Evolutionary conservation across 176 grass and related monocot genomes (phyloP).

Genomic region (Metroxylon sagu): DNA sequence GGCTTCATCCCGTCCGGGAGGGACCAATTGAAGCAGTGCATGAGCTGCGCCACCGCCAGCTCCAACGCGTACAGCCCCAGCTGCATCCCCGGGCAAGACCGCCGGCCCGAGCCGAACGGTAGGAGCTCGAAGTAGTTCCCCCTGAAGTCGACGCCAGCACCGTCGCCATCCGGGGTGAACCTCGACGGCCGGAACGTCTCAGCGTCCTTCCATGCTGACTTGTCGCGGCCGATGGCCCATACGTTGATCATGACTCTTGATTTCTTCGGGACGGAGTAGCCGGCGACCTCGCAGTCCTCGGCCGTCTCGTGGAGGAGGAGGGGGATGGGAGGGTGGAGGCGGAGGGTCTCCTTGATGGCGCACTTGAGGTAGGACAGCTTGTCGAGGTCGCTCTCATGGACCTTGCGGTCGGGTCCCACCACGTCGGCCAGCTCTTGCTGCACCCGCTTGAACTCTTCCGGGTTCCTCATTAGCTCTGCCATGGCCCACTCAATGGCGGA

Average conservation of each 20-base stretch:
- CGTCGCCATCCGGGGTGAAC: conserved; percentile 36
- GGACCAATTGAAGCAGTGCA: conserved; percentile 66
- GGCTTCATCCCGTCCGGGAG: conserved; percentile 71
- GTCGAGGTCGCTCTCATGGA: conserved; percentile 57
- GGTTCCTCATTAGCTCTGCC: conserved; percentile 81
- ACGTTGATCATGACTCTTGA: conserved; percentile 87
- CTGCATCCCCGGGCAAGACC: conserved; percentile 69
- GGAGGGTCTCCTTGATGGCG: conserved; percentile 85
- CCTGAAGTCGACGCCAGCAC: conserved; percentile 56
- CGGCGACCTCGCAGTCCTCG: conserved; percentile 50
- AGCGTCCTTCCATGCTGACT: conserved; percentile 55
- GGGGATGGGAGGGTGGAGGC: conserved; percentile 89
- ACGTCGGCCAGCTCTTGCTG: conserved; percentile 57
- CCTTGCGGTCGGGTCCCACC: conserved; percentile 51
- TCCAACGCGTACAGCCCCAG: conserved; percentile 61
- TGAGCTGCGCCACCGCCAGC: conserved; percentile 57
- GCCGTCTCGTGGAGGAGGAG: conserved; percentile 84
- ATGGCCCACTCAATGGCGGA: conserved; percentile 83
- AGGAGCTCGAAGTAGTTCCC: conserved; percentile 84
- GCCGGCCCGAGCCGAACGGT: conserved; percentile 72
- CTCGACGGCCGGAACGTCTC: conserved; percentile 48
- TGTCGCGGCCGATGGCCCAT: conserved; percentile 68
- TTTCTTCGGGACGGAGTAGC: conserved; percentile 52
- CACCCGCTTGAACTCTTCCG: conserved; percentile 49
- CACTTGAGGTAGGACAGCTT: conserved; percentile 85